These are phyloP conservation scores for Saccharomycopsis selenospora DNA, from an alignment of 805 yeast species.

Conservation along the genomic window DNA sequence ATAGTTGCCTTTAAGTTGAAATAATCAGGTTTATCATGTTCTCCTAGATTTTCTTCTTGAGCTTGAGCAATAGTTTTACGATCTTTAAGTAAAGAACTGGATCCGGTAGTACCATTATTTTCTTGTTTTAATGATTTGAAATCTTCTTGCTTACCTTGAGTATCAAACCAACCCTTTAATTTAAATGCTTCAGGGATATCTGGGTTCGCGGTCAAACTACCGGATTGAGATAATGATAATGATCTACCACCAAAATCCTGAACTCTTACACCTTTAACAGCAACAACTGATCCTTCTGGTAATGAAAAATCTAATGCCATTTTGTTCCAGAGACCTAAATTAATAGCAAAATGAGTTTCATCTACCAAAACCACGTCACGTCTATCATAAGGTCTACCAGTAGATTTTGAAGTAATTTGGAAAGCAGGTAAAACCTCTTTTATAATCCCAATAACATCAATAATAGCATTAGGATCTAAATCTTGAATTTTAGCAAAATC, in stretches of 20 bases:
- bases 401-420: constrained; percentile 75
- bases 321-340: constrained; percentile 86
- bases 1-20: constrained; percentile 71
- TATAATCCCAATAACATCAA: constrained; percentile 85
- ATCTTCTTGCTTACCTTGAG: constrained; percentile 55
- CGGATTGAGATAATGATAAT: constrained; percentile 71
- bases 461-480: constrained; percentile 60
- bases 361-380: constrained; percentile 86
- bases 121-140: constrained; percentile 60
- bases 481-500: constrained; percentile 59
- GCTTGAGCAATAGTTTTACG: constrained; percentile 64
- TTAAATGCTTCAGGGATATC: constrained; percentile 82
- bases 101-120: constrained; percentile 29
- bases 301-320: constrained; percentile 70
- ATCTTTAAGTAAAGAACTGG: constrained; percentile 34
- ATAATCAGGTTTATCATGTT: constrained; percentile 71
- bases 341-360: constrained; percentile 65
- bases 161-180: constrained; percentile 92
- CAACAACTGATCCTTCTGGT: constrained; percentile 78
- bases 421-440: constrained; percentile 67
- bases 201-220: constrained; percentile 73
- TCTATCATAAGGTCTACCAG: constrained; percentile 89
- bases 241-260: constrained; percentile 85
- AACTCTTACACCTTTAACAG: constrained; percentile 84
- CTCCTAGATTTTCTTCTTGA: constrained; percentile 61